Evolutionary conservation across 305 asterid species (phyloP).

Genomic region (Withania somnifera): DNA sequence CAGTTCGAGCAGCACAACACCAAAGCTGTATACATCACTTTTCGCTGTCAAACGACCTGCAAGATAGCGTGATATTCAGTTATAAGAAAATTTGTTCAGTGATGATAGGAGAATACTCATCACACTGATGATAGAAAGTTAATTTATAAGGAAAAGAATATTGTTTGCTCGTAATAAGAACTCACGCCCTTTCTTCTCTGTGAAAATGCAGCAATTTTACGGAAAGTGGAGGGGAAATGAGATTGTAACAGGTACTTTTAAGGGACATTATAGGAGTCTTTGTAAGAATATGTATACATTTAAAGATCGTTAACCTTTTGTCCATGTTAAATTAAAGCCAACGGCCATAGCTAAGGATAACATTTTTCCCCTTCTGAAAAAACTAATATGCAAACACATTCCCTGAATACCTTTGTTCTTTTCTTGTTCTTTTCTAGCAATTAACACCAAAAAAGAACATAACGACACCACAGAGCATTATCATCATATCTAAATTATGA

Average conservation of each 20-base stretch:
- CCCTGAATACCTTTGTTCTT: too few relatives aligned
- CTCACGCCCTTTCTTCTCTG: background rate
- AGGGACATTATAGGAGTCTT: background rate
- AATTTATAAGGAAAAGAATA: background rate
- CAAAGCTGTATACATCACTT: slow-evolving; percentile 94
- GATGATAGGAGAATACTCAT: background rate
- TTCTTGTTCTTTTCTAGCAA: too few relatives aligned
- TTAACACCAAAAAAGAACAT: background rate
- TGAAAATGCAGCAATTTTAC: background rate
- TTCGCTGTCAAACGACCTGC: slow-evolving; percentile 76
- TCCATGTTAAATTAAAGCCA: background rate
- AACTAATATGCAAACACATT: too few relatives aligned
- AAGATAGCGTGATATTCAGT: background rate
- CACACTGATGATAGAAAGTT: background rate
- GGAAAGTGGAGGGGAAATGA: background rate
- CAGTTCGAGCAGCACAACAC: slow-evolving; percentile 81
- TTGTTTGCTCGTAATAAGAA: background rate
- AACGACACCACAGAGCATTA: background rate
- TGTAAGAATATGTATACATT: background rate
- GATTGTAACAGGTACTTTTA: background rate
- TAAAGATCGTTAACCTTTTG: background rate
- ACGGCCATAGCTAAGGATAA: too few relatives aligned
- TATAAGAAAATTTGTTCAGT: background rate
- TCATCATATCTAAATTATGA: background rate
- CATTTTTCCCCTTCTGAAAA: too few relatives aligned